Conservation (phyloP, 345 rosid genomes). For the Pistacia integerrima region DNA sequence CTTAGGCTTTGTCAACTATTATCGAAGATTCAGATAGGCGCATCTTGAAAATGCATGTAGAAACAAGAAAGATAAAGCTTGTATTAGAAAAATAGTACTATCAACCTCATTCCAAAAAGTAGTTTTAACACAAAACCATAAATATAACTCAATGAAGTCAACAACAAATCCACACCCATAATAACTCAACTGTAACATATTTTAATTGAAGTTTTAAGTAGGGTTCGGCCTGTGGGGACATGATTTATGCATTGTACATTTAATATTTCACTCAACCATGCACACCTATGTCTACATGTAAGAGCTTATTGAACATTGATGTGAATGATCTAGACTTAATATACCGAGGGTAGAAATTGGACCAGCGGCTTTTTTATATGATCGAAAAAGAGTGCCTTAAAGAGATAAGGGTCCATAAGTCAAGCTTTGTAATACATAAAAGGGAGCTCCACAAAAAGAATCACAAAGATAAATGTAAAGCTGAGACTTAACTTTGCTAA, state of each 20-base stretch:
- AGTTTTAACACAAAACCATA: too few relatives aligned
- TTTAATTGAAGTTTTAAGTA: neutral
- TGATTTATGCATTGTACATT: neutral
- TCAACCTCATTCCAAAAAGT: neutral
- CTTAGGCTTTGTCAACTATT: too few relatives aligned
- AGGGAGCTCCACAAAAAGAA: slow-evolving; percentile 7
- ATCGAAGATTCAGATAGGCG: slow-evolving; percentile 65
- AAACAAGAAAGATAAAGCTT: slow-evolving; percentile 8
- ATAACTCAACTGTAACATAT: neutral
- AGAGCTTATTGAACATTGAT: slow-evolving; percentile 7
- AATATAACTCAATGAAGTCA: neutral
- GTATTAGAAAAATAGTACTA: slow-evolving; percentile 14
- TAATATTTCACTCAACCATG: slow-evolving; percentile 1
- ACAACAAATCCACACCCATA: neutral
- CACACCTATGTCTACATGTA: neutral
- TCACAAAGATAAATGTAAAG: slow-evolving; percentile 19
- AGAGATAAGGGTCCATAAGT: neutral
- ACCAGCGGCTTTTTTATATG: slow-evolving; percentile 4
- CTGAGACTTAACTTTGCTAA: slow-evolving; percentile 24
- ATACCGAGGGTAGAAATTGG: slow-evolving; percentile 10
- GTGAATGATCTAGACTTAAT: slow-evolving; percentile 7
- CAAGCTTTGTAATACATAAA: slow-evolving; percentile 2
- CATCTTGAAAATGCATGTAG: slow-evolving; percentile 91
- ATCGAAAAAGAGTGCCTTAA: slow-evolving; percentile 8
- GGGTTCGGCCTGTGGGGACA: too few relatives aligned